Evolutionary conservation across 2,329 filamentous ascomycete genomes (phyloP).

Genomic region (Fusarium dimerum): DNA sequence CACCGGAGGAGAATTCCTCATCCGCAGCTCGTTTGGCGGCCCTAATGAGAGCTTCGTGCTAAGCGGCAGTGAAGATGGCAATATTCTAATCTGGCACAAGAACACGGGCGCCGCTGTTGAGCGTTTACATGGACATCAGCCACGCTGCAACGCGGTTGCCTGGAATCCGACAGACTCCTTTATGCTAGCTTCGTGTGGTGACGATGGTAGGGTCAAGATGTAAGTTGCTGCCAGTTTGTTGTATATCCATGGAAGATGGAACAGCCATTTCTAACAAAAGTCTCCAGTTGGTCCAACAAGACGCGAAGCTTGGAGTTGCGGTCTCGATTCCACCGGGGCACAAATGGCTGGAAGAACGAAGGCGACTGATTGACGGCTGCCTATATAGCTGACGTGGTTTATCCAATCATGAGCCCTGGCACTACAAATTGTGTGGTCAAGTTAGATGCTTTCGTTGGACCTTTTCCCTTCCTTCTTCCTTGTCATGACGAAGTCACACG

Average conservation of each 20-base stretch:
- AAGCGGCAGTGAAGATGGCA: slow-evolving; percentile 81
- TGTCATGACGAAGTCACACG: too few relatives aligned
- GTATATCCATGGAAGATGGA: neutral
- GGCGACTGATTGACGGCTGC: slow-evolving; percentile 11
- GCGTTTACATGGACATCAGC: slow-evolving; percentile 71
- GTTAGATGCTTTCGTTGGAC: neutral
- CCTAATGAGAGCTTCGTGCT: slow-evolving; percentile 90
- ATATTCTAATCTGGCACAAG: slow-evolving; percentile 89
- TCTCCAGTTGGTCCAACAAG: slow-evolving; percentile 33
- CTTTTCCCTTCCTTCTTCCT: too few relatives aligned
- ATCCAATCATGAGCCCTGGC: slow-evolving; percentile 8
- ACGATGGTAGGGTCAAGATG: slow-evolving; percentile 85
- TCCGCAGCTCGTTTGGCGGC: slow-evolving; percentile 82
- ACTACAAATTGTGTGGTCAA: neutral
- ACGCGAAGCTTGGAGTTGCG: slow-evolving; percentile 22
- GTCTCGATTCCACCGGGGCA: slow-evolving; percentile 17
- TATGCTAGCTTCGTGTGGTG: slow-evolving; percentile 89
- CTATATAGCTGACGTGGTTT: neutral
- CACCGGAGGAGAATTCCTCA: slow-evolving; percentile 73
- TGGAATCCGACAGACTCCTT: slow-evolving; percentile 85
- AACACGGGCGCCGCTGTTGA: slow-evolving; percentile 76
- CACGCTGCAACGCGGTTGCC: slow-evolving; percentile 80
- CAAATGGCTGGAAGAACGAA: slow-evolving; percentile 25
- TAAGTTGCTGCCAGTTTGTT: slow-evolving; percentile 48
- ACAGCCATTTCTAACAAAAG: slow-evolving; percentile 5